Conservation (phyloP, 2,329 filamentous ascomycete species). For the Ceratocystis diversiconidia region DNA sequence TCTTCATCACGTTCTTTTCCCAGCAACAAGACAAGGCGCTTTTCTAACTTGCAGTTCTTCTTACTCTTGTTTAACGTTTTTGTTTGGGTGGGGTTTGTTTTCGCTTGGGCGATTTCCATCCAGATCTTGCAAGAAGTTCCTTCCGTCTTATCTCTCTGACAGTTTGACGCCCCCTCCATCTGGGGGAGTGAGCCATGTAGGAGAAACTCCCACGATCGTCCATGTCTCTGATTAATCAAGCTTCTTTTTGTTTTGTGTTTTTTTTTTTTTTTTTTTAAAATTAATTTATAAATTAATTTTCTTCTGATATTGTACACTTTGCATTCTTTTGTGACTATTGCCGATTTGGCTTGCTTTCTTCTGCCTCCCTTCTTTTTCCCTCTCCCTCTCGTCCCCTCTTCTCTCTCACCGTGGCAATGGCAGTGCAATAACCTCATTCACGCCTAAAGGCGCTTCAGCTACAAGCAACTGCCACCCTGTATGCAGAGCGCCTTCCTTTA, state of each 20-base stretch:
- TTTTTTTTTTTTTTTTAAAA: background rate
- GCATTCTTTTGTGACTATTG: background rate
- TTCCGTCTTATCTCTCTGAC: slow-evolving; percentile 2
- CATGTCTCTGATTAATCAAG: too few species aligned
- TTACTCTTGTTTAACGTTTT: too few species aligned
- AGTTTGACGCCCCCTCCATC: background rate
- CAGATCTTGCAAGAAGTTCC: background rate
- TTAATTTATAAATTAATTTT: background rate
- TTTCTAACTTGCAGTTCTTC: too few species aligned
- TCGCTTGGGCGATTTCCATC: background rate
- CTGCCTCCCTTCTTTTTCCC: background rate
- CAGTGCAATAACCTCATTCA: slow-evolving; percentile 4
- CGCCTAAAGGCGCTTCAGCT: slow-evolving; percentile 5
- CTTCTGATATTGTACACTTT: background rate
- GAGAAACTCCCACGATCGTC: too few species aligned
- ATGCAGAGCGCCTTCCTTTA: background rate
- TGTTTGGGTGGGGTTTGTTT: background rate
- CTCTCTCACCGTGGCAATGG: slow-evolving; percentile 1
- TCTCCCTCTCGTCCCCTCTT: background rate
- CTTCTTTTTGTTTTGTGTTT: background rate
- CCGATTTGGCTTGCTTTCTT: background rate
- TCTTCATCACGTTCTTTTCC: too few species aligned
- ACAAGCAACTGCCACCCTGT: slow-evolving; percentile 1
- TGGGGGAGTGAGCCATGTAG: background rate
- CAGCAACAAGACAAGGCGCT: too few species aligned